phyloP scores from a whole-genome alignment of 805 yeast species.

The Sugiyamaella floridensis region DNA sequence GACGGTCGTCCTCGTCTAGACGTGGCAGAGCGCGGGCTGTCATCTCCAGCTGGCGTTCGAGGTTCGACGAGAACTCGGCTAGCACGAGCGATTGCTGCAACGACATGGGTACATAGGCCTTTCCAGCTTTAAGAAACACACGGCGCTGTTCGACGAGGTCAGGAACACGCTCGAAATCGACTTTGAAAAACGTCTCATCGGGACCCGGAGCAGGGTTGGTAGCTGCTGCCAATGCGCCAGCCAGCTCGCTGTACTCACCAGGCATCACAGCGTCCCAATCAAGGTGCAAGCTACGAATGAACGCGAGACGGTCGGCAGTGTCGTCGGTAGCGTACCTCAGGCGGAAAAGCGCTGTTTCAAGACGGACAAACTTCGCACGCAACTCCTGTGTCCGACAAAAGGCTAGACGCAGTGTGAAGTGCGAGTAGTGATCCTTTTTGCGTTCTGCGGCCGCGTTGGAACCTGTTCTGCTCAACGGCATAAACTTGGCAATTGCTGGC shows the following conservation, averaged over 20 bases:
- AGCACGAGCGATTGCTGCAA: conserved; percentile 67
- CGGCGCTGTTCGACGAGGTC: conserved; percentile 69
- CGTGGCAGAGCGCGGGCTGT: conserved; percentile 77
- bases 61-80: conserved; percentile 54
- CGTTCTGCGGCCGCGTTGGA: conserved; percentile 45
- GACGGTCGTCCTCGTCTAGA: conserved; percentile 84
- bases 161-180: conserved; percentile 81
- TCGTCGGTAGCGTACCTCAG: conserved; percentile 62
- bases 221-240: conserved; percentile 46
- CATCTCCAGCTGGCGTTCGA: conserved; percentile 46
- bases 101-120: conserved; percentile 77
- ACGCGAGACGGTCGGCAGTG: conserved; percentile 58
- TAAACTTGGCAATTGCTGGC: conserved; percentile 53
- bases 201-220: conserved; percentile 25
- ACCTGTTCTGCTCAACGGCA: conserved; percentile 53
- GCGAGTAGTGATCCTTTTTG: conserved; percentile 86
- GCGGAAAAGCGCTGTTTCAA: conserved; percentile 69
- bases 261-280: conserved; percentile 63
- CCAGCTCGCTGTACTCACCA: conserved; percentile 50
- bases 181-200: conserved; percentile 62
- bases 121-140: conserved; percentile 60
- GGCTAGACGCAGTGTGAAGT: conserved; percentile 78
- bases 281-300: conserved; percentile 58
- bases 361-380: conserved; percentile 66
- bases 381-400: conserved; percentile 80